A percentile compares a stretch with the other conserved stretches of the same genome.
phyloP scores from a whole-genome alignment of 345 rosid species.

The Gossypium bickii region DNA sequence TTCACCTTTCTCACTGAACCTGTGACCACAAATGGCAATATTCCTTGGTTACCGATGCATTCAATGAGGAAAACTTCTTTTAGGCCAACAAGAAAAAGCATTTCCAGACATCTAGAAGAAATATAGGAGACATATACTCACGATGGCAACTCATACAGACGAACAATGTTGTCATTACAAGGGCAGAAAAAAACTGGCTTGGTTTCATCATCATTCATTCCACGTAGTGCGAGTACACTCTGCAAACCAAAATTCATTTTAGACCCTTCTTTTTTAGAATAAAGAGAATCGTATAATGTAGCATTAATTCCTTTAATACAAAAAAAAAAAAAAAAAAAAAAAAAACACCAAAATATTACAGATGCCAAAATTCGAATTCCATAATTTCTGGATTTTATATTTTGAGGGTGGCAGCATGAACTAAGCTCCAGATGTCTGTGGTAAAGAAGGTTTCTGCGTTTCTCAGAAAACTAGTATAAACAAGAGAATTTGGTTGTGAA shows the following conservation, averaged over 20 bases:
- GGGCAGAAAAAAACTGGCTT: not conserved
- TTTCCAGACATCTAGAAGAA: not conserved
- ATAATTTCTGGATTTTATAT: not conserved
- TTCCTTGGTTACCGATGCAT: no score
- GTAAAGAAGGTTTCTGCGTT: not conserved
- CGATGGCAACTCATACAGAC: not conserved
- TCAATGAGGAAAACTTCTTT: not conserved
- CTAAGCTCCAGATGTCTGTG: not conserved
- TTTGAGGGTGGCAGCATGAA: not conserved
- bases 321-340: not conserved
- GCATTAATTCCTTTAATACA: not conserved
- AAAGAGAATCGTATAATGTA: not conserved
- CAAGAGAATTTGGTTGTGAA: conserved; percentile 9
- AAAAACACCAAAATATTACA: not conserved
- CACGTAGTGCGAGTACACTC: not conserved
- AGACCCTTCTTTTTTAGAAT: not conserved
- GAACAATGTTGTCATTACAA: not conserved
- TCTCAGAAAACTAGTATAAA: not conserved
- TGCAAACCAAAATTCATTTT: not conserved
- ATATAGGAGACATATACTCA: not conserved
- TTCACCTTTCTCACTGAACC: not conserved
- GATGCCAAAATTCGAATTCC: not conserved
- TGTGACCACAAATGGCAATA: not conserved
- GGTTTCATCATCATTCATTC: not conserved
- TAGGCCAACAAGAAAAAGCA: not conserved